phyloP scores from a whole-genome alignment of 2,329 filamentous ascomycete genomes.

The Talaromyces sp. region DNA sequence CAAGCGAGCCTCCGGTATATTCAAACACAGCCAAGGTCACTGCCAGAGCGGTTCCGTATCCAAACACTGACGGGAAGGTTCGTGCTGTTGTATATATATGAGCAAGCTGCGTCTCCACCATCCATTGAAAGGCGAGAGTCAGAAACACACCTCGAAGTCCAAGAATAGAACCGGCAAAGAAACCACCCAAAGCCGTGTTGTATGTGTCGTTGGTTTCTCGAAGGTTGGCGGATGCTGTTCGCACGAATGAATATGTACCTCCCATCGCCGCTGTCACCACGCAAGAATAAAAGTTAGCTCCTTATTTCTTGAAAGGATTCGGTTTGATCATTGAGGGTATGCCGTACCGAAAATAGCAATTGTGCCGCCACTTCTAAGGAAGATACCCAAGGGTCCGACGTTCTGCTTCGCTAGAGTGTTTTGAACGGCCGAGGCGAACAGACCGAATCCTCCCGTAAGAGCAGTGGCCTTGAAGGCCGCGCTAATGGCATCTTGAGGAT shows the following conservation, averaged over 20 bases:
- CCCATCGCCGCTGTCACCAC: slow-evolving; percentile 64
- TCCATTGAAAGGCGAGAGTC: not conserved
- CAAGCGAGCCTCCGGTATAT: slow-evolving; percentile 63
- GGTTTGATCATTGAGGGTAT: not conserved
- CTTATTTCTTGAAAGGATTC: not conserved
- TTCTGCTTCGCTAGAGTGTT: slow-evolving; percentile 84
- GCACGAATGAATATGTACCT: slow-evolving; percentile 74
- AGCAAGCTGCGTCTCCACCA: slow-evolving; percentile 5
- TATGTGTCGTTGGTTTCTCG: slow-evolving; percentile 77
- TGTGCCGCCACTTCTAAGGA: slow-evolving; percentile 74
- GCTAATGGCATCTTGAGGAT: slow-evolving; percentile 72
- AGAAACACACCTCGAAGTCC: slow-evolving; percentile 65
- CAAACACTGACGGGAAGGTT: slow-evolving; percentile 68
- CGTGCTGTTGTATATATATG: slow-evolving; percentile 46
- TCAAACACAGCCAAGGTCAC: slow-evolving; percentile 63
- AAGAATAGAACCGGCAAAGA: slow-evolving; percentile 69
- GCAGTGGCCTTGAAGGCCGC: slow-evolving; percentile 63
- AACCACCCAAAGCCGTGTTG: slow-evolving; percentile 73
- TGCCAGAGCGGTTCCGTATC: slow-evolving; percentile 62
- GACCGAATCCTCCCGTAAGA: slow-evolving; percentile 65
- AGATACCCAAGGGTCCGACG: slow-evolving; percentile 74
- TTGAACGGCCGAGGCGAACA: slow-evolving; percentile 74
- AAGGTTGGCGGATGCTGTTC: slow-evolving; percentile 75
- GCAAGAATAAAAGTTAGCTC: slow-evolving; percentile 5
- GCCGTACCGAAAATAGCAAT: slow-evolving; percentile 65